Conservation (phyloP, 179 eudicot genomes). For the Gypsophila paniculata region DNA sequence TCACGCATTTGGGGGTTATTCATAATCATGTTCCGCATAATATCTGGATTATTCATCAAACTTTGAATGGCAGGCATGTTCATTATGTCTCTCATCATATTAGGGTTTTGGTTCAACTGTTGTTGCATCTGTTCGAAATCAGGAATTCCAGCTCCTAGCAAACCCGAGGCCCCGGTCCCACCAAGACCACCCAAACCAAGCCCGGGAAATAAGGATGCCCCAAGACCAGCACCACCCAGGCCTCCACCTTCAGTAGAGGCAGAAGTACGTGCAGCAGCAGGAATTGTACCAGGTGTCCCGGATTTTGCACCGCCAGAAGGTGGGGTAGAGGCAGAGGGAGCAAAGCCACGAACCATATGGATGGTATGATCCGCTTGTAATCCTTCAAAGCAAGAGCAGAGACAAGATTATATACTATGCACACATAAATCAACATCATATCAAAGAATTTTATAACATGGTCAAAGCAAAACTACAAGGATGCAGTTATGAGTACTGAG, state of each 20-base stretch:
- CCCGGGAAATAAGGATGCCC: conserved; percentile 45
- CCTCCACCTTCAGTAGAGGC: conserved; percentile 43
- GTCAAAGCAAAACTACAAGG: neutral
- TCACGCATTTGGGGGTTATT: conserved; percentile 99
- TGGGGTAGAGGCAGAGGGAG: conserved; percentile 48
- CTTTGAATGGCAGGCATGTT: conserved; percentile 88
- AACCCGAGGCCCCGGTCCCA: conserved; percentile 45
- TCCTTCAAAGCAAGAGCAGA: conserved; percentile 36
- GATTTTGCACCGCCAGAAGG: conserved; percentile 37
- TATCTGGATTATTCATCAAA: conserved; percentile 90
- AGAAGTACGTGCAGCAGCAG: conserved; percentile 30
- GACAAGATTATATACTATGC: conserved; percentile 3
- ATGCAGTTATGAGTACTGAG: neutral
- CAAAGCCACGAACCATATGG: conserved; percentile 92
- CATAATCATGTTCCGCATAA: conserved; percentile 83
- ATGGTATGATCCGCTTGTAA: conserved; percentile 90
- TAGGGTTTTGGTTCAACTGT: conserved; percentile 86
- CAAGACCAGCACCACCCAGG: conserved; percentile 51
- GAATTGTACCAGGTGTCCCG: conserved; percentile 23
- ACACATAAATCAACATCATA: neutral
- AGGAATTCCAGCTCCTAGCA: conserved; percentile 60
- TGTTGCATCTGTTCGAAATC: conserved; percentile 91
- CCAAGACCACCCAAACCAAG: conserved; percentile 44
- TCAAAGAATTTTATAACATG: neutral
- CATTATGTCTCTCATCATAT: conserved; percentile 96